Evolutionary conservation across 148 eudicot genomes (phyloP), one percentile per base, ranked within the genome.

Genomic region (Vaccinium macrocarpon): DNA sequence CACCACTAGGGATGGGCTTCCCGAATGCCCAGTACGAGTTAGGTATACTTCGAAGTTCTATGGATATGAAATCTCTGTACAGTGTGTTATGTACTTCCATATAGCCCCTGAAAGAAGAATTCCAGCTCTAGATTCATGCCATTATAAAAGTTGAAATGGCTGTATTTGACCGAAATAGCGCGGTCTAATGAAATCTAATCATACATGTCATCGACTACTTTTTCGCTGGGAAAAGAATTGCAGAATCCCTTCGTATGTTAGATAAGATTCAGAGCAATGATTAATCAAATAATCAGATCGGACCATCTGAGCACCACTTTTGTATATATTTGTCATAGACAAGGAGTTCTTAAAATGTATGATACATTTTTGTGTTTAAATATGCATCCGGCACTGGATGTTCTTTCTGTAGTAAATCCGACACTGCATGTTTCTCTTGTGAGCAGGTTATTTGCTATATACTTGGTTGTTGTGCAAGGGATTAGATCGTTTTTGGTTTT

Each of bases 31-130:
- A 32, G 64, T 56, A 16, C 1, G 7, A 56, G 23, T 53, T 12
- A 16, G 8, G 27, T 15, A 48, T 46, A 73, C 79, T 73, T 80
- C 78, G 71, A 11, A 80, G 57, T 82, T 11, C 61, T 29, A 29
- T 71, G 15, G 18, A 71, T 76, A 29, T 48, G 29, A 21, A 51
- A 52, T 29, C 32, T 18, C 61, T 0, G 57, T 50, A 13, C 27
- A 50, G 15, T 51, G 84, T 71, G 59, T 71, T 82, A 4, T 48
- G 55, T 70, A 81, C 14, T 25, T 50, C 46, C 32, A 78, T 78
- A 15, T 64, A 27, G 51, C 23, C 7, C 38, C 25, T 19, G 70
- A 25, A 48, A 13, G 56, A 32, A 46, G 10, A 70, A 66, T 49
- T 27, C 74, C 25, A 49, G 66, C 61, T 71, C 72, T 42, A 32